phyloP scores from a whole-genome alignment of 2,329 filamentous ascomycete species.

The Dactylellina leptospora region DNA sequence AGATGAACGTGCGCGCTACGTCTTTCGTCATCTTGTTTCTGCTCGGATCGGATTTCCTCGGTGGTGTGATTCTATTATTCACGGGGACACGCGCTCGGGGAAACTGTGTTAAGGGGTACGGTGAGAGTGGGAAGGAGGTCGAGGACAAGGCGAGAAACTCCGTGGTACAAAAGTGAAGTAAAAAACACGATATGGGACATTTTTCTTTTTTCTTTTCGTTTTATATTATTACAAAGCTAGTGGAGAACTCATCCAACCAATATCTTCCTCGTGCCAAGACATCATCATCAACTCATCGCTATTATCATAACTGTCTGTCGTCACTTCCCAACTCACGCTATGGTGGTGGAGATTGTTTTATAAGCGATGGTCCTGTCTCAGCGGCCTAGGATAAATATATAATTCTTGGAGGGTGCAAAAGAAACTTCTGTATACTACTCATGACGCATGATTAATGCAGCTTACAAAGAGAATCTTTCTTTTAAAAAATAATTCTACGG shows the following conservation, averaged over 20 bases:
- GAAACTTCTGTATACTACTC: constrained; percentile 44
- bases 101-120: neutral
- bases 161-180: neutral
- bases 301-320: neutral
- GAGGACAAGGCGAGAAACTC: constrained; percentile 31
- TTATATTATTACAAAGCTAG: constrained; percentile 29
- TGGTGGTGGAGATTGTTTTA: too few species aligned
- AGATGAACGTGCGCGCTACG: neutral
- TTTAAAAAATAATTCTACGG: too few species aligned
- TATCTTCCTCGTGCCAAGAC: too few species aligned
- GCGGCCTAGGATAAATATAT: too few species aligned
- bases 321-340: too few species aligned
- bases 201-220: neutral
- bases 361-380: too few species aligned
- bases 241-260: constrained; percentile 23
- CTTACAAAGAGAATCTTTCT: too few species aligned
- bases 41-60: too few species aligned
- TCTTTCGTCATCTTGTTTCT: neutral
- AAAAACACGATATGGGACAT: constrained; percentile 9
- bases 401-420: neutral
- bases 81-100: constrained; percentile 1
- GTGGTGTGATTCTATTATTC: too few species aligned
- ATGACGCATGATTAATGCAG: constrained; percentile 4
- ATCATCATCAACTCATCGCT: neutral
- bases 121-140: neutral